Evolutionary conservation across 2,329 filamentous ascomycete genomes (phyloP).

Genomic region (Fusarium mundagurra): DNA sequence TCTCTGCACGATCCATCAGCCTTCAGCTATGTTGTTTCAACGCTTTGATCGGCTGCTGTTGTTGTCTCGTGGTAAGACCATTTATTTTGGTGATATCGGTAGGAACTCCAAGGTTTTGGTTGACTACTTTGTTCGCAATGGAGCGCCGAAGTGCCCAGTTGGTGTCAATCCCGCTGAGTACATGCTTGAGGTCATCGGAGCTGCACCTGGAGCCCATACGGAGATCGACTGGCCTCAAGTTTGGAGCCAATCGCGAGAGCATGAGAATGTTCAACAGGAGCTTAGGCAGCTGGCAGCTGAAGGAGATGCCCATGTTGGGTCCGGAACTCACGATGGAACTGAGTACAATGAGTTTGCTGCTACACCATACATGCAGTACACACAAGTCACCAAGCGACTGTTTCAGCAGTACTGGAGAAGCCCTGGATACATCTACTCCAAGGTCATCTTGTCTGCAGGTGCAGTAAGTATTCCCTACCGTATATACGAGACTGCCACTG

Average conservation of each 20-base stretch:
- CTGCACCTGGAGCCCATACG: conserved; percentile 60
- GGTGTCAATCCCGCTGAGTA: conserved; percentile 75
- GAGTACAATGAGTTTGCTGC: conserved; percentile 48
- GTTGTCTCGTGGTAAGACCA: conserved; percentile 68
- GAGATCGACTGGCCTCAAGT: conserved; percentile 52
- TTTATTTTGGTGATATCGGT: conserved; percentile 74
- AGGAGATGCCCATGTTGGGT: neutral
- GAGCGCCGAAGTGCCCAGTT: conserved; percentile 60
- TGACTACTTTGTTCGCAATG: conserved; percentile 71
- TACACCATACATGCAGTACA: conserved; percentile 44
- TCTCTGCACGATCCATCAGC: conserved; percentile 62
- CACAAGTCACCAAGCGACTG: conserved; percentile 49
- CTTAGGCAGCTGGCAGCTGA: conserved; percentile 41
- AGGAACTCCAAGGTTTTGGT: conserved; percentile 63
- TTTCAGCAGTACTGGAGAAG: conserved; percentile 50
- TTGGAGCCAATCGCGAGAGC: conserved; percentile 50
- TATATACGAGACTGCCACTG: neutral
- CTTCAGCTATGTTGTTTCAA: conserved; percentile 59
- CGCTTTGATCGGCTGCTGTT: conserved; percentile 68
- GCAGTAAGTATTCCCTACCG: conserved; percentile 42
- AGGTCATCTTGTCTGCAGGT: conserved; percentile 48
- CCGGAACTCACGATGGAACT: neutral
- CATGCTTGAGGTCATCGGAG: conserved; percentile 63
- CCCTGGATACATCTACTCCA: conserved; percentile 72
- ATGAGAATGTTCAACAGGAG: conserved; percentile 46